These are phyloP conservation scores for Elsinoe necatrix DNA, from an alignment of 2,329 filamentous ascomycete genomes.

Conservation along the genomic window DNA sequence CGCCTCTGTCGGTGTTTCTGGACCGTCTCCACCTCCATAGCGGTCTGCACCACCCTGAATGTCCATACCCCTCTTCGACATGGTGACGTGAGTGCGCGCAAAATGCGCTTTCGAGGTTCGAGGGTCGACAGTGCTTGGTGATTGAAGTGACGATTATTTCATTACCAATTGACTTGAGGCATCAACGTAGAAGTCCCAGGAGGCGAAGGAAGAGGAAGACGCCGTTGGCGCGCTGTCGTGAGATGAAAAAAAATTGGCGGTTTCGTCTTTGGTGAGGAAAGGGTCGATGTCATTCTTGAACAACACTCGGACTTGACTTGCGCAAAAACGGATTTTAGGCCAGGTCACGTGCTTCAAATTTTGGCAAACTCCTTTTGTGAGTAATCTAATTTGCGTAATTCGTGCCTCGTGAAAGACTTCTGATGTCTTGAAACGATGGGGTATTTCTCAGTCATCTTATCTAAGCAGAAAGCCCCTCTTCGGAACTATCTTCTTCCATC, in stretches of 20 bases:
- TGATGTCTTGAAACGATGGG: neutral
- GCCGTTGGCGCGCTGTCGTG: neutral
- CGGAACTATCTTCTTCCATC: constrained; percentile 1
- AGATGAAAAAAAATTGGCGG: constrained; percentile 6
- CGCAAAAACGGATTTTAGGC: neutral
- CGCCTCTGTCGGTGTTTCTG: constrained; percentile 15
- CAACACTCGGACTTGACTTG: constrained; percentile 5
- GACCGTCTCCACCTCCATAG: constrained; percentile 15
- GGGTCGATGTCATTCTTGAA: constrained; percentile 10
- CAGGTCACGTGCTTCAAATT: neutral
- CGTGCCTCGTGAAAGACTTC: neutral
- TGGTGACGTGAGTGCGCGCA: constrained; percentile 12
- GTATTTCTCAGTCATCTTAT: neutral
- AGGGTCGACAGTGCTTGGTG: neutral
- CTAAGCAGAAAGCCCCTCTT: neutral
- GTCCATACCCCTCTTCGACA: constrained; percentile 19
- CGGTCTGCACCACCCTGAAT: constrained; percentile 18
- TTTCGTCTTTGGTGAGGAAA: neutral
- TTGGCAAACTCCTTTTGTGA: neutral
- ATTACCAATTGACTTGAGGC: neutral
- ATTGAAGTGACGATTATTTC: neutral
- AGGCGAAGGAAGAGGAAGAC: neutral
- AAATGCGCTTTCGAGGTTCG: constrained; percentile 7
- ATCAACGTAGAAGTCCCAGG: neutral
- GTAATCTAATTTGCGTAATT: neutral